Evolutionary conservation across 768 basidiomycete genomes (phyloP).

Genomic region (Lepiota subincarnata): DNA sequence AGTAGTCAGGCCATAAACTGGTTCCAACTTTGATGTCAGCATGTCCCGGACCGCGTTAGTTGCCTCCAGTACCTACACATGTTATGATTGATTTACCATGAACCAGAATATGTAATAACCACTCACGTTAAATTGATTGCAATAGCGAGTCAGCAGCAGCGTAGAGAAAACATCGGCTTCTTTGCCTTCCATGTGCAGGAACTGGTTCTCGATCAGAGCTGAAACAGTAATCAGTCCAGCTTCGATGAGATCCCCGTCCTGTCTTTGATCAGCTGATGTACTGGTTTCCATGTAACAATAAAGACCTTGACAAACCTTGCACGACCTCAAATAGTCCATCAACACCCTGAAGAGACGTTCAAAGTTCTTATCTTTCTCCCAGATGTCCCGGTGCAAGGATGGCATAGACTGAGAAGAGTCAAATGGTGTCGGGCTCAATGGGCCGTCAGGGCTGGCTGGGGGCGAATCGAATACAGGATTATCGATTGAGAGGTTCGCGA

Average conservation of each 20-base stretch:
- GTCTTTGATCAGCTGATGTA: constrained; percentile 4
- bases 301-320: constrained; percentile 43
- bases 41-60: constrained; percentile 79
- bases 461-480: constrained; percentile 55
- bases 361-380: constrained; percentile 70
- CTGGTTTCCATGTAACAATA: neutral
- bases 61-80: constrained; percentile 69
- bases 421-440: constrained; percentile 57
- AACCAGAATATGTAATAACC: neutral
- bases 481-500: constrained; percentile 59
- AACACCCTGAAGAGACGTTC: constrained; percentile 67
- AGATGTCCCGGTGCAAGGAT: constrained; percentile 53
- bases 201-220: constrained; percentile 79
- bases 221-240: constrained; percentile 79
- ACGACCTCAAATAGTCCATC: constrained; percentile 55
- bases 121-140: constrained; percentile 66
- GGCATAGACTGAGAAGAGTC: constrained; percentile 35
- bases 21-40: constrained; percentile 67
- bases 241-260: constrained; percentile 66
- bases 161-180: constrained; percentile 74
- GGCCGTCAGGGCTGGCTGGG: constrained; percentile 51
- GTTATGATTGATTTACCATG: constrained; percentile 6
- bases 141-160: constrained; percentile 69
- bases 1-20: constrained; percentile 82
- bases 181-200: constrained; percentile 67